Evolutionary conservation across 2,329 filamentous ascomycete species (phyloP).

Genomic region (Lecanosticta acicola): DNA sequence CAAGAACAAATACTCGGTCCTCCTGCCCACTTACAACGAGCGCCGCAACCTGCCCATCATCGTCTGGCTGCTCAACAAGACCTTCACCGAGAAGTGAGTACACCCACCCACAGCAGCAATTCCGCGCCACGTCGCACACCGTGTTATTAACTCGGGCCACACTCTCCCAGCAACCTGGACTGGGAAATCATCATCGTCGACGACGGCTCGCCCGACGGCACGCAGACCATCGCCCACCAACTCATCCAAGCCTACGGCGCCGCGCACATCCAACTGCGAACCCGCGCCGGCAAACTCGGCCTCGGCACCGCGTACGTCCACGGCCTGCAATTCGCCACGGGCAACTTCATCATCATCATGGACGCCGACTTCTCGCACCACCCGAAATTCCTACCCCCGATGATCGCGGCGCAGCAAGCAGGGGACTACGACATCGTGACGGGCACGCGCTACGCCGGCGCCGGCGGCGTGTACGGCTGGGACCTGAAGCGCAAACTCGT

Average conservation of each 20-base stretch:
- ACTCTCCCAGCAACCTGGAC: slow-evolving; percentile 88
- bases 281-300: slow-evolving; percentile 91
- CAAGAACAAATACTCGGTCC: slow-evolving; percentile 92
- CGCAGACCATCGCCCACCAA: slow-evolving; percentile 82
- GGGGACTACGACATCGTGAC: slow-evolving; percentile 93
- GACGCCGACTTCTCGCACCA: slow-evolving; percentile 99
- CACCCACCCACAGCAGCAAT: no score
- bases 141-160: no score
- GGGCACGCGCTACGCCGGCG: slow-evolving; percentile 84
- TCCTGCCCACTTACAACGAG: slow-evolving; percentile 98
- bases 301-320: slow-evolving; percentile 95
- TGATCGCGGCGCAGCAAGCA: slow-evolving; percentile 75
- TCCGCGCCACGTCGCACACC: no score
- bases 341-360: slow-evolving; percentile 99
- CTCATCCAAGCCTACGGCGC: slow-evolving; percentile 76
- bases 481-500: slow-evolving; percentile 77
- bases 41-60: slow-evolving; percentile 95
- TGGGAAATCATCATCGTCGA: slow-evolving; percentile 98
- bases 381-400: slow-evolving; percentile 95
- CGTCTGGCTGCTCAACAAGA: slow-evolving; percentile 86
- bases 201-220: slow-evolving; percentile 95
- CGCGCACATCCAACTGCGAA: slow-evolving; percentile 65
- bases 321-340: slow-evolving; percentile 80
- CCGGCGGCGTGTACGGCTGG: slow-evolving; percentile 88
- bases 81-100: slow-evolving; percentile 73